Percentiles rank a stretch among this genome's conserved stretches.
These are phyloP conservation scores for Ceratobasidium theobromae DNA, from an alignment of 1,284 basidiomycete genomes.

Conservation along the genomic window DNA sequence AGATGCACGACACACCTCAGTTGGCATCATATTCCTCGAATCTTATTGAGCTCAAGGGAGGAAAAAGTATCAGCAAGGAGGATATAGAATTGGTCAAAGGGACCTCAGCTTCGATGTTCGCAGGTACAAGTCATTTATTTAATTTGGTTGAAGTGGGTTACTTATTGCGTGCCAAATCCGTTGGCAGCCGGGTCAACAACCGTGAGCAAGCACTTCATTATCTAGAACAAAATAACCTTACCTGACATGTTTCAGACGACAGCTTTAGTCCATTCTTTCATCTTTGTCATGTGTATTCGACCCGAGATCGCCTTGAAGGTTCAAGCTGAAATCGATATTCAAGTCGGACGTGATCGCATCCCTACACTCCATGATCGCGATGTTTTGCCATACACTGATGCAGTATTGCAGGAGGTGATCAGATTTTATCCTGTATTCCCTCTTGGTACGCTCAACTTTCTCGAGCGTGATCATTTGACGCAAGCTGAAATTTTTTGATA, in stretches of 20 bases:
- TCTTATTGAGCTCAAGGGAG: slow-evolving; percentile 15
- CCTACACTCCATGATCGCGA: slow-evolving; percentile 20
- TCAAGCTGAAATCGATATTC: slow-evolving; percentile 27
- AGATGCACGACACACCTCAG: neutral
- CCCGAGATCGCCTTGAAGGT: slow-evolving; percentile 11
- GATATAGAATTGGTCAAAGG: slow-evolving; percentile 17
- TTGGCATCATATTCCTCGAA: slow-evolving; percentile 7
- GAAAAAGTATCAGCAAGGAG: neutral
- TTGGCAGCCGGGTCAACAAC: slow-evolving; percentile 18
- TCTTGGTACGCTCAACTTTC: neutral
- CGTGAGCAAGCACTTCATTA: neutral
- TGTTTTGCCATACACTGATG: slow-evolving; percentile 36
- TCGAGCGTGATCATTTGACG: neutral
- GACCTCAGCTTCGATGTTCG: slow-evolving; percentile 12
- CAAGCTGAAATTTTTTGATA: neutral
- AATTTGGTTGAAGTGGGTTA: neutral
- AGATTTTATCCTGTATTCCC: slow-evolving; percentile 1
- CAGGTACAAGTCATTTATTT: neutral
- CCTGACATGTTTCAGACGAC: slow-evolving; percentile 1
- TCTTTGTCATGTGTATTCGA: slow-evolving; percentile 30
- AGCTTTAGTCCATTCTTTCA: slow-evolving; percentile 16
- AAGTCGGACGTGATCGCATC: slow-evolving; percentile 27
- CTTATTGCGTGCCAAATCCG: no score
- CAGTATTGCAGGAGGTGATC: slow-evolving; percentile 37
- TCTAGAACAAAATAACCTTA: neutral